Conservation (phyloP, 2,329 filamentous ascomycete species). For the Arthrinium puccinioides region DNA sequence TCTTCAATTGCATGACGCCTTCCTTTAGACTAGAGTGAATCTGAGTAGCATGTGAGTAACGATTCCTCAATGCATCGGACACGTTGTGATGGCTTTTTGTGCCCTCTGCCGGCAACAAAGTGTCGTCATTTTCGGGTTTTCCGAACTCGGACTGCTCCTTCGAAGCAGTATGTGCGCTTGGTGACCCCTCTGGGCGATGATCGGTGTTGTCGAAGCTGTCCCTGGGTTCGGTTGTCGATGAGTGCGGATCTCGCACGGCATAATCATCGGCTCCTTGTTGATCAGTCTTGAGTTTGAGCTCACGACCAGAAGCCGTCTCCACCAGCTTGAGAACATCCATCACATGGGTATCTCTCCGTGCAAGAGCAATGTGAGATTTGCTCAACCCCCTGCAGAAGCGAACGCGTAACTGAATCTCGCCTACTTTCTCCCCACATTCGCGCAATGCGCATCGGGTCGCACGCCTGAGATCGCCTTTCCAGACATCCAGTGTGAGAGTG, state of each 20-base stretch:
- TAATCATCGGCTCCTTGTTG: too few species aligned
- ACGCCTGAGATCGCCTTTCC: constrained; percentile 3
- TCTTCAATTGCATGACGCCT: constrained; percentile 3
- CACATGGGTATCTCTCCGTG: neutral
- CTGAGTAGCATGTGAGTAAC: neutral
- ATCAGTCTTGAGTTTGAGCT: too few species aligned
- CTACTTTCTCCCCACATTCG: neutral
- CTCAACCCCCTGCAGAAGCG: neutral
- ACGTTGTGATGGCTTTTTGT: neutral
- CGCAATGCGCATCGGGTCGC: neutral
- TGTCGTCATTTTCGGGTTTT: too few species aligned
- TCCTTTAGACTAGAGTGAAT: neutral
- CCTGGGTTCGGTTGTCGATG: too few species aligned
- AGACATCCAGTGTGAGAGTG: neutral
- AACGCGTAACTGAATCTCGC: neutral
- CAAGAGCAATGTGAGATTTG: neutral
- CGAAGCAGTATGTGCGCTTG: too few species aligned
- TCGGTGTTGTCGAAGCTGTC: too few species aligned
- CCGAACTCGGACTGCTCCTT: too few species aligned
- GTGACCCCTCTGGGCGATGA: too few species aligned
- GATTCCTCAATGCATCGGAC: neutral
- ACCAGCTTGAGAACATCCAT: constrained; percentile 1
- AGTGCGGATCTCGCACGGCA: neutral
- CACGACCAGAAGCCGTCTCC: constrained; percentile 1
- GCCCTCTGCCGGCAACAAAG: neutral